Base-by-base conservation (phyloP, 2,329 filamentous ascomycete species). In the Monosporascus sp. region DNA sequence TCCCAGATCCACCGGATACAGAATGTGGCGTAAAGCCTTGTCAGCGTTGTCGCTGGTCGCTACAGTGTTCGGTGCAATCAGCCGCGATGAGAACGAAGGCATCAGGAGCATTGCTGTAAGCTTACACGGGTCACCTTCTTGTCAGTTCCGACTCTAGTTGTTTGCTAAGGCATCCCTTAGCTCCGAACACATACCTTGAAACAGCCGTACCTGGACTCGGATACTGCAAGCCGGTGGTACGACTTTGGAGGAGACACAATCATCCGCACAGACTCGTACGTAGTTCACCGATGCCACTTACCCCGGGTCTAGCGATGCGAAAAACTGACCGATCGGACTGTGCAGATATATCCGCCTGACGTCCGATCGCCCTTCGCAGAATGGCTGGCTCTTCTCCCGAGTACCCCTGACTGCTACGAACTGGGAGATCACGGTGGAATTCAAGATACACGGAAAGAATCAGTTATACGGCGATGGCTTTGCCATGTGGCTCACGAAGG, bases 221-320 rank as follows among this genome's bases (percentile, higher is more conserved):
- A 97, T 72, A 92, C 97, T 87, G 89, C 95, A 76, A 96, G 90
- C 76, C 87, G 94, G 70, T 99, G 94, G 93, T 99, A 93, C 75
- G 94, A 99, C 76, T 99, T 95, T 81, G 94, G 94, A 69, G 94
- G 93, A 68, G 91, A 96, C 75, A 91, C 93, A 41, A 87, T 99
- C 65, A 82, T 97, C 65, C 78, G 84, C 63, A 85, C 84, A 60
- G 84, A 87, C 69, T 80, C 80, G 84, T 87, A 83, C 59, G 80
- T 73, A 58, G 51, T 56, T 28, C 49, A 51, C 28, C 20, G 43
- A 46, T 46, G 43, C 40, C 20, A 40, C 31, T 49, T 48, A 38
- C 11, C 46, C 37, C 37, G 26, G 43, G 37, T 8, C 17, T 41
- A 40, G 49, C 52, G 51, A 28, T 17, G 47, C 41, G 50, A 14